Evolutionary conservation across 768 basidiomycete genomes (phyloP), one percentile per base, ranked within the genome.

Genomic region (Arthromyces matolae): DNA sequence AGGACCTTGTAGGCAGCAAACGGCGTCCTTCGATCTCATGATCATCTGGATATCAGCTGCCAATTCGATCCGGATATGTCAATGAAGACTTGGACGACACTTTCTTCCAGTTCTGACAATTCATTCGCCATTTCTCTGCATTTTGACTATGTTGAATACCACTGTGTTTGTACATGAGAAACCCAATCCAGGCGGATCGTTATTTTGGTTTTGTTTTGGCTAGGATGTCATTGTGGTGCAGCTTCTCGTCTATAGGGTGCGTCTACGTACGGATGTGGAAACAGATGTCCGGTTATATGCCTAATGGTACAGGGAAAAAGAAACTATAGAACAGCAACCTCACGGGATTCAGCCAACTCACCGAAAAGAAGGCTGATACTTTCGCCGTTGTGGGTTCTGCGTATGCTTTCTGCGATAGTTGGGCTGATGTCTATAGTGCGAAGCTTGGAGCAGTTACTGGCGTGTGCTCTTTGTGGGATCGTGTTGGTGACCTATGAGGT

Each of bases 351-450:
- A 20, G 83, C 74, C 83, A 86, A 89, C 59, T 91, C 90, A 32
- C 86, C 88, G 56, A 94, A 93, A 9, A 94, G 71, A 28, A 93
- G 63, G 53, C 88, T 90, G 60, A 94, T 93, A 52, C 89, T 92
- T 70, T 94, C 92, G 48, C 93, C 92, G 52, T 94, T 94, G 65
- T 94, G 92, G 3, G 90, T 93, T 51, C 95, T 77, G 33, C 96
- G 84, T 46, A 99, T 96, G 56, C 90, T 93, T 73, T 99, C 96
- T 5, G 96, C 89, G 55, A 99, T 84, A 29, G 89, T 91, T 22
- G 90, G 81, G 61, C 85, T 89, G 60, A 98, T 80, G 67, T 99
- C 96, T 58, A 99, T 81, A 7, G 87, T 85, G 57, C 87, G 80
- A 45, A 99, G 75, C 65, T 96, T 97, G 27, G 79, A 72, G 59